These are phyloP conservation scores for Suillus americanus DNA, from an alignment of 768 basidiomycete genomes.

Conservation along the genomic window DNA sequence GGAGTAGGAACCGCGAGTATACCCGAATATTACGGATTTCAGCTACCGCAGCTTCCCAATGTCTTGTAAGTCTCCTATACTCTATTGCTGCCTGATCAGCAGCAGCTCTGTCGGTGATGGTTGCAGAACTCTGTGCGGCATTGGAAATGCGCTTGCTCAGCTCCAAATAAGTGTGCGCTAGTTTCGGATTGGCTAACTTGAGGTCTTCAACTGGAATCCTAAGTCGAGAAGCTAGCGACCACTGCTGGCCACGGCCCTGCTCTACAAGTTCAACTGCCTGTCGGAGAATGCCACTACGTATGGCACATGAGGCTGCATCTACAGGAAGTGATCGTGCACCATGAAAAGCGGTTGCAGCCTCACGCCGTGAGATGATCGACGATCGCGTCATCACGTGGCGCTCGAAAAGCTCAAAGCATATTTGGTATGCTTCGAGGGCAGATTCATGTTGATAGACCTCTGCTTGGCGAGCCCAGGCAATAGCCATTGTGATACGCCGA, in stretches of 20 bases:
- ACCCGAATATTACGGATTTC: background rate
- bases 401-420: too few relatives aligned
- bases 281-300: constrained; percentile 2
- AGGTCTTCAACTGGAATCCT: constrained; percentile 25
- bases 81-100: background rate
- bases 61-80: background rate
- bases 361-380: background rate
- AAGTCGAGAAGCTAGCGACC: constrained; percentile 25
- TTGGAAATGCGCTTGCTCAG: background rate
- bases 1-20: background rate
- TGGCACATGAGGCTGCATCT: constrained; percentile 13
- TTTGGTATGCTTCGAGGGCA: too few relatives aligned
- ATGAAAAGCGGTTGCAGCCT: background rate
- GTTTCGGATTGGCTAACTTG: background rate
- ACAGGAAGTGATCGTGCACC: background rate
- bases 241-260: constrained; percentile 18
- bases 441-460: too few relatives aligned
- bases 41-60: background rate
- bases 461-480: too few relatives aligned
- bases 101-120: background rate
- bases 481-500: too few relatives aligned
- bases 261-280: constrained; percentile 28
- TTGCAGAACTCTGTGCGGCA: background rate
- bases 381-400: background rate
- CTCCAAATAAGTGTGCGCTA: background rate